These are phyloP conservation scores for Botrytis elliptica DNA, from an alignment of 2,329 filamentous ascomycete genomes.

Conservation along the genomic window DNA sequence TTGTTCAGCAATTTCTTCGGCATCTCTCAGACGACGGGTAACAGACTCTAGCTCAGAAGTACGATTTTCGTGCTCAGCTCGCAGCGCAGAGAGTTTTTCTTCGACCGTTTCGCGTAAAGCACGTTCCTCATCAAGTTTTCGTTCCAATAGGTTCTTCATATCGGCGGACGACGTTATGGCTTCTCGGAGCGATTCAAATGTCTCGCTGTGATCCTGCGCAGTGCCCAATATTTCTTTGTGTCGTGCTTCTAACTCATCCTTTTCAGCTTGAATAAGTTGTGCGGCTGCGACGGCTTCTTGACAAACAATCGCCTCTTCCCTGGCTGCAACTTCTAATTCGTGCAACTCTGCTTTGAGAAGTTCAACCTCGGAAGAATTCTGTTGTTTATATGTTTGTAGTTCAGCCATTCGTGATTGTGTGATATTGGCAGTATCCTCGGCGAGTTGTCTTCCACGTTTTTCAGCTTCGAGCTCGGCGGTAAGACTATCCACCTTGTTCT, in stretches of 20 bases:
- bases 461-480: conserved; percentile 75
- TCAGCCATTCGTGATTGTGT: conserved; percentile 81
- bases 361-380: conserved; percentile 81
- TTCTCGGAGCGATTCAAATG: conserved; percentile 72
- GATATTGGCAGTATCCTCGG: conserved; percentile 82
- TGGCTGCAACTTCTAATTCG: conserved; percentile 69
- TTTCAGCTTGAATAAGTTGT: conserved; percentile 80
- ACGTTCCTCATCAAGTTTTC: conserved; percentile 80
- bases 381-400: conserved; percentile 79
- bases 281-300: conserved; percentile 74
- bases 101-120: conserved; percentile 73
- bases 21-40: conserved; percentile 73
- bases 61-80: conserved; percentile 77
- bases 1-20: conserved; percentile 83
- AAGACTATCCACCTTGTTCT: conserved; percentile 68
- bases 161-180: conserved; percentile 78
- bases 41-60: conserved; percentile 74
- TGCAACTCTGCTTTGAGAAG: conserved; percentile 83
- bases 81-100: conserved; percentile 71
- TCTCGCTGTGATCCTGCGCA: conserved; percentile 66
- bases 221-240: conserved; percentile 66
- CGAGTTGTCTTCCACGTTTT: conserved; percentile 74
- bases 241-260: conserved; percentile 69
- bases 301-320: conserved; percentile 76
- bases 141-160: conserved; percentile 73